Evolutionary conservation across 1,139 yeast genomes (phyloP).

Genomic region (Geotrichum reessii): DNA sequence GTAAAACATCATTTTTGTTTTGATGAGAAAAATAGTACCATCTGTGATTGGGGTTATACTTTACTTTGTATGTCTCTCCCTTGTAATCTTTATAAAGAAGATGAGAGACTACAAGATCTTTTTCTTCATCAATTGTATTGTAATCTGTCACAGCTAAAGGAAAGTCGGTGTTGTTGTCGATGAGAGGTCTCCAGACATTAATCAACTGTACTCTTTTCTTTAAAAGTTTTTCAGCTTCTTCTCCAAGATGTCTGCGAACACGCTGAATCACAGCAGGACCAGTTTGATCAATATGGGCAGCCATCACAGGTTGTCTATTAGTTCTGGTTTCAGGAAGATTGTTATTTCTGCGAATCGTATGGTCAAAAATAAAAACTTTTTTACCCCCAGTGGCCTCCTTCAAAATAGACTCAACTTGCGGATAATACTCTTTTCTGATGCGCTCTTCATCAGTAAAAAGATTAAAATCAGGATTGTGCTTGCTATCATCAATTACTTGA

Average conservation of each 20-base stretch:
- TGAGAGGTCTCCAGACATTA: constrained; percentile 29
- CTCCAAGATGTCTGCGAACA: constrained; percentile 24
- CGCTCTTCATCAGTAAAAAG: constrained; percentile 22
- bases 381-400: constrained; percentile 18
- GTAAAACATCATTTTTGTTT: constrained; percentile 23
- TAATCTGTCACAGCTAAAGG: constrained; percentile 29
- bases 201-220: constrained; percentile 24
- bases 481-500: constrained; percentile 13
- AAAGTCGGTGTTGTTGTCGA: constrained; percentile 21
- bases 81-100: constrained; percentile 22
- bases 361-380: constrained; percentile 25
- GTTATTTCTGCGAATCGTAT: constrained; percentile 23
- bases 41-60: constrained; percentile 21
- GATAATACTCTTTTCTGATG: constrained; percentile 23
- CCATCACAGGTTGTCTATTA: constrained; percentile 24
- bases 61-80: constrained; percentile 26
- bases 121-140: constrained; percentile 14
- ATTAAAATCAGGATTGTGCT: constrained; percentile 13
- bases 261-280: constrained; percentile 25
- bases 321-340: constrained; percentile 16
- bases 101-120: constrained; percentile 23
- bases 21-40: constrained; percentile 25
- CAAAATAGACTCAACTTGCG: constrained; percentile 21
- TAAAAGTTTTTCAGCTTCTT: constrained; percentile 22
- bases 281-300: constrained; percentile 29